Conservation (phyloP, 495 filamentous ascomycete species). For the Penicillium paxilli region DNA sequence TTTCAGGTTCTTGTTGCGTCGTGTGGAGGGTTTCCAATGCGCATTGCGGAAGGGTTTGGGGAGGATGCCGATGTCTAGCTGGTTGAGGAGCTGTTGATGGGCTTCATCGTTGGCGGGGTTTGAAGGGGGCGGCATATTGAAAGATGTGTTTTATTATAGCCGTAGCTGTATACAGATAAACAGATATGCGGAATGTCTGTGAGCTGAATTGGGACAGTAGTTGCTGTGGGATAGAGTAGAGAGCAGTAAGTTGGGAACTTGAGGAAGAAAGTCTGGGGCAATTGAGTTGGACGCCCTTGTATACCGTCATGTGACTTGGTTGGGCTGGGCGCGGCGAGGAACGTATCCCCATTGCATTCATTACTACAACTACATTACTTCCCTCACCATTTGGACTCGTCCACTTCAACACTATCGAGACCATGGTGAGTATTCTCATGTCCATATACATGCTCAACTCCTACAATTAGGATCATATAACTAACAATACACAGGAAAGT, state of each 20-base stretch:
- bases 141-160: too few relatives aligned
- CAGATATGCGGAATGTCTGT: too few relatives aligned
- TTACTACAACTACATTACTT: background rate
- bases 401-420: background rate
- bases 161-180: too few relatives aligned
- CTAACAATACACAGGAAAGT: slow-evolving; percentile 65
- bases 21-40: slow-evolving; percentile 85
- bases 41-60: slow-evolving; percentile 85
- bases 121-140: slow-evolving; percentile 45
- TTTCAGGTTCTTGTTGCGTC: slow-evolving; percentile 98
- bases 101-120: slow-evolving; percentile 47
- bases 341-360: background rate
- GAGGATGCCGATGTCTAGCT: slow-evolving; percentile 81
- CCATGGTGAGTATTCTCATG: background rate
- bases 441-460: background rate
- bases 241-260: background rate
- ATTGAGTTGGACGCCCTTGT: slow-evolving; percentile 8
- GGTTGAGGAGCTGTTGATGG: slow-evolving; percentile 68
- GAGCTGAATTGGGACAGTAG: too few relatives aligned
- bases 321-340: slow-evolving; percentile 19
- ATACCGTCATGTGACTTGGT: slow-evolving; percentile 23
- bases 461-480: too few relatives aligned
- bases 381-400: background rate
- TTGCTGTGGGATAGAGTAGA: slow-evolving; percentile 1
- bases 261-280: background rate